Base-by-base conservation (phyloP, 164 flowering plant species). In the Annona squamosa region DNA sequence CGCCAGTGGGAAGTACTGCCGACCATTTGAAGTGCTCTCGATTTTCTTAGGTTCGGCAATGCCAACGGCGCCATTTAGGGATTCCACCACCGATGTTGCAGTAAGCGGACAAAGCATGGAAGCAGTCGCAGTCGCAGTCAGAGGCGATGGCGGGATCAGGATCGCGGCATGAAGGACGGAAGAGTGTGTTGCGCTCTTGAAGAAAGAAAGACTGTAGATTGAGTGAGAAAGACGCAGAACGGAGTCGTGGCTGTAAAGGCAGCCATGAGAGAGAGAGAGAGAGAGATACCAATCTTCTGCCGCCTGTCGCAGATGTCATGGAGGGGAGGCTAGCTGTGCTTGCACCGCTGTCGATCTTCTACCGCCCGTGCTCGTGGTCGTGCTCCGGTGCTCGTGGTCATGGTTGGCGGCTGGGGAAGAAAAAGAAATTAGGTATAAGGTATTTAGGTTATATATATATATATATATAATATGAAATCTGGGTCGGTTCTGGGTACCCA, bases 1-100 rank as follows among this genome's bases (percentile, higher is more conserved):
- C 77, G 97, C 97, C 47, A 94, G 78, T 4, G 98, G 98, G 74
- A 94, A 94, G 82, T 68, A 92, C 75, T 81, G 89, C 44, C 98
- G 79, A 0, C 98, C 98, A 69, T 88, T 90, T 47, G 86, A 65
- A 66, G 78, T 9, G 46, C 65, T 12, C 4, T 52, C 77, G 7
- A 73, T 75, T 2, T 71, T 56, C 72, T 80, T 64, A n/a, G 81
- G 72, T 7, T 52, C 59, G 1, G 79, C 66, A n/a, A 77, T 71
- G 19, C 63, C 44, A 42, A 81, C 81, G 45, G 92, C 88, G 18
- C 94, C 96, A 78, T 90, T 91, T 66, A 72, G 65, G 52, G 92
- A 80, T 41, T 87, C 86, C 9, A 83, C 65, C 69, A 84, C 72
- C 0, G 84, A 79, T 37, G 84, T 72, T 41, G 83, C 84, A 16